Evolutionary conservation across 495 filamentous ascomycete genomes (phyloP).

Genomic region (Neurospora sp.): DNA sequence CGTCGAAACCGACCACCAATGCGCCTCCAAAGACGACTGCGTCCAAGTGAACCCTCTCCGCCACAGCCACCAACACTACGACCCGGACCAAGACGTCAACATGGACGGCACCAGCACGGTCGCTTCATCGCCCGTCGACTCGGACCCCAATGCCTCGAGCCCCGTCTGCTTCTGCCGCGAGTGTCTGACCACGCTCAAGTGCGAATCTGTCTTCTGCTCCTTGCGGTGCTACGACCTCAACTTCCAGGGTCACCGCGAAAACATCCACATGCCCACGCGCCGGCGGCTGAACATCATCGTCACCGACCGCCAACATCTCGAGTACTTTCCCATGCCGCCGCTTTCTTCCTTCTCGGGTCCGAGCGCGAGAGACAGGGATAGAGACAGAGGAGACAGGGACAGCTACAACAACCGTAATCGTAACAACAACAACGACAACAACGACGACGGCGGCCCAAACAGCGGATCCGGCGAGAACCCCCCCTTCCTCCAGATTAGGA

Average conservation of each 20-base stretch:
- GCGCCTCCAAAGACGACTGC: conserved; percentile 14
- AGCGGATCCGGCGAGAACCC: background rate
- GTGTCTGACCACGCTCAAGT: conserved; percentile 25
- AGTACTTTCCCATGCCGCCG: conserved; percentile 7
- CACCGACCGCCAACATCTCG: conserved; percentile 19
- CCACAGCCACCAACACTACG: background rate
- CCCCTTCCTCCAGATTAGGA: background rate
- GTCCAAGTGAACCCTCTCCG: conserved; percentile 4
- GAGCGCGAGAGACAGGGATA: background rate
- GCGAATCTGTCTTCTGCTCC: conserved; percentile 30
- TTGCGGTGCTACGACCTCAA: conserved; percentile 27
- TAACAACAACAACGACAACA: background rate
- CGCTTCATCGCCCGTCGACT: background rate
- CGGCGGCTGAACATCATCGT: conserved; percentile 10
- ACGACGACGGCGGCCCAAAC: background rate
- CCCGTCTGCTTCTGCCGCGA: conserved; percentile 28
- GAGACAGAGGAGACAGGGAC: conserved; percentile 6
- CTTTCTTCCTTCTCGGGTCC: background rate
- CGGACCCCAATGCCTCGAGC: background rate
- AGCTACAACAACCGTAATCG: background rate
- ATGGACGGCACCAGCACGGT: conserved; percentile 3
- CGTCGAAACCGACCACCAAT: conserved; percentile 12
- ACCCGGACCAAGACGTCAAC: background rate
- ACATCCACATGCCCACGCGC: conserved; percentile 27
- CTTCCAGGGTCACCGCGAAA: conserved; percentile 31